Percentiles rank a stretch among this genome's conserved stretches.
phyloP scores from a whole-genome alignment of 345 rosid species.

The Eucalyptus pauciflora region DNA sequence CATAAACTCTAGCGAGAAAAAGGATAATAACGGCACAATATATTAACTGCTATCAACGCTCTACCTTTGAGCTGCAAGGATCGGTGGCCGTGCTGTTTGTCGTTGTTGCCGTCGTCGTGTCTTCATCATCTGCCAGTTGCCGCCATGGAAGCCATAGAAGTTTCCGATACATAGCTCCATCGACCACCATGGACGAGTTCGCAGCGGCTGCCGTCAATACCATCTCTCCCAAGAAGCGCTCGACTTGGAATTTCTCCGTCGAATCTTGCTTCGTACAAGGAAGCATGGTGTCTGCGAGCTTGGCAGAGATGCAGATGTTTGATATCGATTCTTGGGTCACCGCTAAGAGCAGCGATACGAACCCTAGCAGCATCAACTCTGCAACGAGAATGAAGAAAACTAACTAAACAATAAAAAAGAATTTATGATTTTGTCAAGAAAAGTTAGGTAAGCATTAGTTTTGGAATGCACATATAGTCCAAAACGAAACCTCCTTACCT shows the following conservation, averaged over 20 bases:
- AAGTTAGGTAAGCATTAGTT: background rate
- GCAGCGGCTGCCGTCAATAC: background rate
- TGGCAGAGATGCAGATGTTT: conserved; percentile 43
- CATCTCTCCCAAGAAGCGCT: background rate
- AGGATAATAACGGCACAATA: background rate
- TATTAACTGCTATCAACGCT: background rate
- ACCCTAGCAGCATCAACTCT: conserved; percentile 60
- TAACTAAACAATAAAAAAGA: background rate
- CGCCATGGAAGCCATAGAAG: background rate
- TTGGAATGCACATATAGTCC: background rate
- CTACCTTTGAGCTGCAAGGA: background rate
- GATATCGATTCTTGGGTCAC: conserved; percentile 26
- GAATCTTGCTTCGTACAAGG: conserved; percentile 25
- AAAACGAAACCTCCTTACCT: background rate
- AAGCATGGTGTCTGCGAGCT: conserved; percentile 37
- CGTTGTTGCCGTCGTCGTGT: background rate
- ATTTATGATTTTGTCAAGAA: background rate
- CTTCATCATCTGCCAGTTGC: background rate
- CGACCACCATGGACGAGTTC: background rate
- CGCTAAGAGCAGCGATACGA: conserved; percentile 55
- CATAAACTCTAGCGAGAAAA: background rate
- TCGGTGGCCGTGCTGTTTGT: background rate
- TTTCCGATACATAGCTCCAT: background rate
- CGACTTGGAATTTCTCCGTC: background rate
- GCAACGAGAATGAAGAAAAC: background rate